Conservation (phyloP, 2,329 filamentous ascomycete genomes). For the Pyrenophora graminea region DNA sequence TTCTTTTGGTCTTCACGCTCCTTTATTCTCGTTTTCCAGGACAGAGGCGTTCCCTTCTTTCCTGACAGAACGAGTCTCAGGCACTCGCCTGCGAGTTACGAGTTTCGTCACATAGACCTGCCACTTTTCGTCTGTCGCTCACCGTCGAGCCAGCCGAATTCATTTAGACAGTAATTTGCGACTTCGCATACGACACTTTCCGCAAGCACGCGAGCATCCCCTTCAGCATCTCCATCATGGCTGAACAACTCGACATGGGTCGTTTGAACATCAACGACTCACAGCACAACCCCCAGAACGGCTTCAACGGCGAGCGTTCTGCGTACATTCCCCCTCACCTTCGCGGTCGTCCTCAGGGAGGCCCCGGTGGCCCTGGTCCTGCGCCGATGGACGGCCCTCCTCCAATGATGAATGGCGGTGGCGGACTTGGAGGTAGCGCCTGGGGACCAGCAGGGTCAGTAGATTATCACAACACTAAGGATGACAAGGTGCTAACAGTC, state of each 20-base stretch:
- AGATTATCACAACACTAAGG: conserved; percentile 4
- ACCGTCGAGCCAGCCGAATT: conserved; percentile 36
- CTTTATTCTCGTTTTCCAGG: conserved; percentile 46
- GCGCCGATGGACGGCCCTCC: conserved; percentile 47
- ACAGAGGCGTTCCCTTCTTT: conserved; percentile 46
- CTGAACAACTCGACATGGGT: conserved; percentile 75
- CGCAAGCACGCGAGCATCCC: conserved; percentile 5
- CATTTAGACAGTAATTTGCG: conserved; percentile 27
- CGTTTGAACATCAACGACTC: conserved; percentile 72
- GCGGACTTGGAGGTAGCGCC: conserved; percentile 63
- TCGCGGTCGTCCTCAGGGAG: conserved; percentile 54
- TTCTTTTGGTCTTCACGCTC: conserved; percentile 49
- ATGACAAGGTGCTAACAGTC: conserved; percentile 22
- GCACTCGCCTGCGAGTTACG: conserved; percentile 45
- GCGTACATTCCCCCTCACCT: conserved; percentile 86
- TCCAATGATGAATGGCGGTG: conserved; percentile 60
- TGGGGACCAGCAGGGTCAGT: conserved; percentile 55
- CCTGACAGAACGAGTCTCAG: conserved; percentile 47
- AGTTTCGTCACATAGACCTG: conserved; percentile 37
- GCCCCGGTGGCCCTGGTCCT: conserved; percentile 40
- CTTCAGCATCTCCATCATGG: conserved; percentile 38
- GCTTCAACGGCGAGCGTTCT: conserved; percentile 63
- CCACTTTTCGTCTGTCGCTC: conserved; percentile 38
- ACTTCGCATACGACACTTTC: conserved; percentile 10
- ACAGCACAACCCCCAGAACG: conserved; percentile 59